phyloP scores from a whole-genome alignment of 192 early-diverging fungal genomes.

The Coemansia sp. region DNA sequence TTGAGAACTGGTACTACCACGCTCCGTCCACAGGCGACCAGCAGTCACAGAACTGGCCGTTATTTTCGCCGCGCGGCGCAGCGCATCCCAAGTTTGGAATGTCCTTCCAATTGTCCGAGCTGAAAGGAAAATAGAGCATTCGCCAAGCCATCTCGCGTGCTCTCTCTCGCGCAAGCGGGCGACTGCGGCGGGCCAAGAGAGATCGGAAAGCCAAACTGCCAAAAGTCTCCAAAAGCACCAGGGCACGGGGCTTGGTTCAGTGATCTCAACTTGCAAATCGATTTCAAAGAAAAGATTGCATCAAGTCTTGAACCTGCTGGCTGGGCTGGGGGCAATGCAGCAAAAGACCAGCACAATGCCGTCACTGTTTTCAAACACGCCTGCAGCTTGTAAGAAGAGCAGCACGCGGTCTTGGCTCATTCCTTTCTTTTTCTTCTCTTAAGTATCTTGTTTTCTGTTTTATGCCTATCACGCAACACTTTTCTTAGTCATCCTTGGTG shows the following conservation, averaged over 20 bases:
- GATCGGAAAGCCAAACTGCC: not conserved
- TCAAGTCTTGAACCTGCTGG: not conserved
- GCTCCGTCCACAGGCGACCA: not conserved
- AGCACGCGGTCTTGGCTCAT: not conserved
- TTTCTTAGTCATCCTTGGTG: conserved; percentile 8
- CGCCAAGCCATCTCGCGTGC: not conserved
- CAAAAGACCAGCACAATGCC: not conserved
- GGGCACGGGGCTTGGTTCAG: not conserved
- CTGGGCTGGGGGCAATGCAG: not conserved
- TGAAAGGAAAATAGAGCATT: not conserved
- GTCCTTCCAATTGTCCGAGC: not conserved
- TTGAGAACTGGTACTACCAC: not conserved
- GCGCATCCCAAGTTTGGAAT: not conserved
- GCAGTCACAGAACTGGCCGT: not conserved
- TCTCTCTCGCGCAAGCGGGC: not conserved
- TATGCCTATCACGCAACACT: not conserved
- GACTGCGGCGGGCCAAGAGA: too few species aligned
- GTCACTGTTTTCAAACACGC: conserved; percentile 1
- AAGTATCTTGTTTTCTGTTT: not conserved
- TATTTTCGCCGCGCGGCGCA: not conserved
- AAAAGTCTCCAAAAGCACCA: not conserved
- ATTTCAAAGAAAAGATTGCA: conserved; percentile 1
- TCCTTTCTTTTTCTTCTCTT: conserved; percentile 4
- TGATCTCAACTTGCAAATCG: not conserved
- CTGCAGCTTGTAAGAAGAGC: not conserved